Conservation (phyloP, 192 early-diverging fungal genomes). For the Entophlyctis luteolus region DNA sequence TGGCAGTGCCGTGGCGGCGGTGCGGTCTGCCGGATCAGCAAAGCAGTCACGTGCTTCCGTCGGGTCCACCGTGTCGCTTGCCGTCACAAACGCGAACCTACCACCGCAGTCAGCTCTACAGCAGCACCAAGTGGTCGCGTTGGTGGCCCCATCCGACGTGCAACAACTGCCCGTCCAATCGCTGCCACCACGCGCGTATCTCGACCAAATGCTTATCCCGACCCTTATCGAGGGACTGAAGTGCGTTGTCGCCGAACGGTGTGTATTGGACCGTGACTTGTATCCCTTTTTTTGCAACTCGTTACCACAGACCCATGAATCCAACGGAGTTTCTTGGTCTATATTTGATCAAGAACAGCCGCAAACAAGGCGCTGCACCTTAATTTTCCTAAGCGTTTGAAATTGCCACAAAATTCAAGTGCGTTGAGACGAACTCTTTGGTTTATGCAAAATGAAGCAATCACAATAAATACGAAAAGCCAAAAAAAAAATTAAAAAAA, state of each 20-base stretch:
- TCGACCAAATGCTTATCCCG: conserved; percentile 52
- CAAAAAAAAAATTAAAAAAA: too few relatives aligned
- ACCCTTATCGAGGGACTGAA: conserved; percentile 52
- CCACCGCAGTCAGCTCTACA: neutral
- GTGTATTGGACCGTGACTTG: neutral
- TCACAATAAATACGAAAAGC: too few relatives aligned
- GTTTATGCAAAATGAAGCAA: too few relatives aligned
- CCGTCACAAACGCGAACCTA: neutral
- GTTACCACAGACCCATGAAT: conserved; percentile 12
- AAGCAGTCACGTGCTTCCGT: too few relatives aligned
- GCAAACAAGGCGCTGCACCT: too few relatives aligned
- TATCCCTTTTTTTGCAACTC: neutral
- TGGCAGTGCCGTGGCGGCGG: neutral
- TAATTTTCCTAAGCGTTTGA: too few relatives aligned
- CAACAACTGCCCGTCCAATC: conserved; percentile 37
- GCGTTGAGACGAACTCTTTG: too few relatives aligned
- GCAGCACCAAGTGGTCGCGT: too few relatives aligned
- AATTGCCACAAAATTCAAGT: too few relatives aligned
- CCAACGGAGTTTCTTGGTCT: conserved; percentile 21
- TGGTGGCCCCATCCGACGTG: too few relatives aligned
- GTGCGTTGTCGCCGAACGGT: conserved; percentile 48
- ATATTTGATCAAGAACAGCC: conserved; percentile 20
- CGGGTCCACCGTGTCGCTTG: too few relatives aligned
- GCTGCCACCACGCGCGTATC: conserved; percentile 45
- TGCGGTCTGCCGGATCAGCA: too few relatives aligned